Evolutionary conservation across 768 basidiomycete genomes (phyloP).

Genomic region (Agrocybe pediades): DNA sequence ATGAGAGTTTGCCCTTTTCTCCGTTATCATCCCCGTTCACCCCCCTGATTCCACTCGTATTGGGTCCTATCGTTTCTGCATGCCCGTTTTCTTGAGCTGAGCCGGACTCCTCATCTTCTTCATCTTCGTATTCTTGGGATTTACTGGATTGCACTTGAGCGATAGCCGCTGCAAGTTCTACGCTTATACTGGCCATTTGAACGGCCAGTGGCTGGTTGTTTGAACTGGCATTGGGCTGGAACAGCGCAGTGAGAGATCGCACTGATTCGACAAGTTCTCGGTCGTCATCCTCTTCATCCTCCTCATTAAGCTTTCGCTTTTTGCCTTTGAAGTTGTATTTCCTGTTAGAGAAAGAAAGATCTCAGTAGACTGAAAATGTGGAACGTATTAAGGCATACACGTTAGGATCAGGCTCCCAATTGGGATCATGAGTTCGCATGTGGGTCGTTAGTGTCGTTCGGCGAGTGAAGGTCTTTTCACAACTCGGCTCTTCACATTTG

Average conservation of each 20-base stretch:
- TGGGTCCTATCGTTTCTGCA: constrained; percentile 54
- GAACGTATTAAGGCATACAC: constrained; percentile 51
- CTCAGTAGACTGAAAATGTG: constrained; percentile 6
- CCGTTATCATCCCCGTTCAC: constrained; percentile 26
- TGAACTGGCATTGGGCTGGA: constrained; percentile 49
- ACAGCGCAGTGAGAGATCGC: constrained; percentile 71
- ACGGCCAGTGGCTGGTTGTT: constrained; percentile 56
- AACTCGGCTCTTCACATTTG: constrained; percentile 80
- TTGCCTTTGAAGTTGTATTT: constrained; percentile 82
- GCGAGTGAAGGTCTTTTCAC: constrained; percentile 87
- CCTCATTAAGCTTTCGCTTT: constrained; percentile 54
- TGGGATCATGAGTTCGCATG: constrained; percentile 86
- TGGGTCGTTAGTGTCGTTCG: constrained; percentile 84
- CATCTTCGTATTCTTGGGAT: constrained; percentile 57
- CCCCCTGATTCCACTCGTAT: constrained; percentile 64
- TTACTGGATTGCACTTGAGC: constrained; percentile 72
- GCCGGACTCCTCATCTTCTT: constrained; percentile 53
- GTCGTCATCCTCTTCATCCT: constrained; percentile 62
- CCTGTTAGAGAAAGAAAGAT: constrained; percentile 37
- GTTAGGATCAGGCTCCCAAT: constrained; percentile 83
- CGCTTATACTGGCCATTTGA: constrained; percentile 76
- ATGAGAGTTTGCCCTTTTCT: constrained; percentile 53
- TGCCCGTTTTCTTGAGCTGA: constrained; percentile 54
- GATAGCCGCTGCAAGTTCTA: constrained; percentile 79
- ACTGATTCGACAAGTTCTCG: constrained; percentile 71